Conservation (phyloP, 2,329 filamentous ascomycete species). For the Pseudogymnoascus sp. region DNA sequence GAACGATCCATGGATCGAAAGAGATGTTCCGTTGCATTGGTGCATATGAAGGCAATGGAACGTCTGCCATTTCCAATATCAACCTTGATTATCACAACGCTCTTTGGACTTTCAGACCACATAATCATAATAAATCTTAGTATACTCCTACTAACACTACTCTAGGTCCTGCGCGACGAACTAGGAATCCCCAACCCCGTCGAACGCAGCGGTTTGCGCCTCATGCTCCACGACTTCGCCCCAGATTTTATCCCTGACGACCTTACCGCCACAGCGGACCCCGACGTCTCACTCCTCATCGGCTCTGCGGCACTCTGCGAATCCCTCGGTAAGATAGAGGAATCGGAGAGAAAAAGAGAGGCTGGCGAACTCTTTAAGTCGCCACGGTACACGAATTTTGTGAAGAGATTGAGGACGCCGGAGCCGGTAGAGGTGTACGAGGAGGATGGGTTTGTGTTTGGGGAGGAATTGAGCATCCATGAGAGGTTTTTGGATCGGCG, state of each 20-base stretch:
- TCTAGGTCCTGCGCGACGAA: background rate
- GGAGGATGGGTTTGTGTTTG: background rate
- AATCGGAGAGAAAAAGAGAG: background rate
- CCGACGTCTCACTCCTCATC: background rate
- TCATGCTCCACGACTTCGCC: background rate
- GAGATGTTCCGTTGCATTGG: background rate
- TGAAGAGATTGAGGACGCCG: background rate
- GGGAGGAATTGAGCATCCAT: background rate
- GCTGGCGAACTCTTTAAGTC: background rate
- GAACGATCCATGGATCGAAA: background rate
- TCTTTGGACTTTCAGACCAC: background rate
- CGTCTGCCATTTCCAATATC: background rate
- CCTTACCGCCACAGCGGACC: background rate
- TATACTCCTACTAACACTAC: conserved; percentile 21
- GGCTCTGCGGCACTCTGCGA: background rate
- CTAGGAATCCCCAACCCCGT: background rate
- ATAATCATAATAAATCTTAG: conserved; percentile 11
- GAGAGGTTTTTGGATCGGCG: background rate
- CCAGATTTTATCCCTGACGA: background rate
- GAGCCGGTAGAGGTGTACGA: background rate
- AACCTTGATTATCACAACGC: background rate
- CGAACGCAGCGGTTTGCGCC: background rate
- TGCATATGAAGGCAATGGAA: background rate
- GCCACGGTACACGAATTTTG: background rate
- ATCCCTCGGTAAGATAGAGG: background rate